A percentile compares a stretch with the other conserved stretches of the same genome.
phyloP scores from a whole-genome alignment of 2,329 filamentous ascomycete genomes.

The Pezicula neosporulosa region DNA sequence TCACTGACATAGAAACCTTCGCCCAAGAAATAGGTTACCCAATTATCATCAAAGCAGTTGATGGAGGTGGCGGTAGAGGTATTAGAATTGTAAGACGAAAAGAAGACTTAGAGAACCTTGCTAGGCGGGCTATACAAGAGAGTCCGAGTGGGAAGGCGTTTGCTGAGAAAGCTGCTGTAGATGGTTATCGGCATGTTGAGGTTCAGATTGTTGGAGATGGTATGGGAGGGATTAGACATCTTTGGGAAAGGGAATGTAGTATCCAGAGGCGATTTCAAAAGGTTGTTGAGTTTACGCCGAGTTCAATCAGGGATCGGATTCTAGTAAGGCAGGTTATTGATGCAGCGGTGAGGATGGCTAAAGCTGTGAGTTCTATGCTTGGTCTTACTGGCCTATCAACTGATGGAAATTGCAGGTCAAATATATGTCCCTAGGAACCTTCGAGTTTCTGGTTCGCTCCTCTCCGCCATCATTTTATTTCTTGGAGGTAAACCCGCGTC shows the following conservation, averaged over 20 bases:
- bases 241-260: constrained; percentile 66
- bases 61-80: constrained; percentile 64
- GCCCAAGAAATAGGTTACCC: constrained; percentile 34
- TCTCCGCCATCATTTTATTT: constrained; percentile 38
- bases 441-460: constrained; percentile 59
- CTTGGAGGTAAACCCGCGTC: constrained; percentile 24
- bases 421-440: constrained; percentile 59
- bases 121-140: constrained; percentile 56
- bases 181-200: constrained; percentile 63
- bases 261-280: constrained; percentile 68
- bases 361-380: constrained; percentile 31
- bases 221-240: constrained; percentile 49
- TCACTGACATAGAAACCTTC: constrained; percentile 53
- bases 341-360: constrained; percentile 50
- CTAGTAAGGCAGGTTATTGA: constrained; percentile 28
- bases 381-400: not conserved
- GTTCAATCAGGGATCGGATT: constrained; percentile 52
- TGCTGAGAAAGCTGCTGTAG: constrained; percentile 54
- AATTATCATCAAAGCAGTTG: constrained; percentile 57
- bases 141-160: constrained; percentile 56
- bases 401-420: constrained; percentile 32
- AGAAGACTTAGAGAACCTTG: constrained; percentile 48
- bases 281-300: constrained; percentile 67
- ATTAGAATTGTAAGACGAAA: constrained; percentile 49
- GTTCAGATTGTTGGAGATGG: constrained; percentile 66